A percentile compares a stretch with the other conserved stretches of the same genome.
These are phyloP conservation scores for Gardenia jasminoides DNA, from an alignment of 257 asterid genomes.

Conservation along the genomic window DNA sequence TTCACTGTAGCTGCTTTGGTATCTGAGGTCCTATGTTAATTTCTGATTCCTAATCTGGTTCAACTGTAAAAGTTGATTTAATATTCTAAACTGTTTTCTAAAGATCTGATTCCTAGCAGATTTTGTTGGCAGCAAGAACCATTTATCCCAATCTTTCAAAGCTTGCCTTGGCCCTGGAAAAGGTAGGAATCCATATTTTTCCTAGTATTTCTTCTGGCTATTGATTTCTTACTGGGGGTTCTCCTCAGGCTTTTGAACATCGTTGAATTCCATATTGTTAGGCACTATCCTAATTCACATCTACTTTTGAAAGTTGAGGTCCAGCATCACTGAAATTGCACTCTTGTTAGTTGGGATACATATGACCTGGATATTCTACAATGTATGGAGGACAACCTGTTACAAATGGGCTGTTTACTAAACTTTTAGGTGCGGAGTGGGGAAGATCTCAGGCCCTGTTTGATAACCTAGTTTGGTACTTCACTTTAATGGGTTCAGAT, in stretches of 20 bases:
- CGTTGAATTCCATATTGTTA: background rate
- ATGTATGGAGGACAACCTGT: background rate
- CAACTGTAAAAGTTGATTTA: background rate
- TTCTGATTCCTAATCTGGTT: background rate
- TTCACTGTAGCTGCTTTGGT: background rate
- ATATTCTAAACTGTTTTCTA: background rate
- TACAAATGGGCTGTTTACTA: background rate
- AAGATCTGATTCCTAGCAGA: conserved; percentile 45
- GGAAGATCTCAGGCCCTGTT: background rate
- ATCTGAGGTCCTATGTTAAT: background rate
- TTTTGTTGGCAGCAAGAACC: conserved; percentile 71
- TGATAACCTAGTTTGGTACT: no score
- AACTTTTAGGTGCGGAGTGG: background rate
- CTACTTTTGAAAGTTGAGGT: background rate
- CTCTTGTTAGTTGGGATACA: background rate
- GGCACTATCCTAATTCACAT: background rate
- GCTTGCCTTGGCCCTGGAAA: conserved; percentile 91
- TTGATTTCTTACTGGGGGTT: background rate
- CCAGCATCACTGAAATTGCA: background rate
- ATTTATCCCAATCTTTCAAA: conserved; percentile 78
- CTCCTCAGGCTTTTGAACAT: background rate
- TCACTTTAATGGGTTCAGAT: no score
- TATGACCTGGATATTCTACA: background rate
- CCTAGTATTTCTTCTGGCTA: background rate
- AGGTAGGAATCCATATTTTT: conserved; percentile 43